A percentile compares a stretch with the other conserved stretches of the same genome.
Conservation (phyloP, 192 early-diverging fungal genomes). For the Gonapodya sp. region DNA sequence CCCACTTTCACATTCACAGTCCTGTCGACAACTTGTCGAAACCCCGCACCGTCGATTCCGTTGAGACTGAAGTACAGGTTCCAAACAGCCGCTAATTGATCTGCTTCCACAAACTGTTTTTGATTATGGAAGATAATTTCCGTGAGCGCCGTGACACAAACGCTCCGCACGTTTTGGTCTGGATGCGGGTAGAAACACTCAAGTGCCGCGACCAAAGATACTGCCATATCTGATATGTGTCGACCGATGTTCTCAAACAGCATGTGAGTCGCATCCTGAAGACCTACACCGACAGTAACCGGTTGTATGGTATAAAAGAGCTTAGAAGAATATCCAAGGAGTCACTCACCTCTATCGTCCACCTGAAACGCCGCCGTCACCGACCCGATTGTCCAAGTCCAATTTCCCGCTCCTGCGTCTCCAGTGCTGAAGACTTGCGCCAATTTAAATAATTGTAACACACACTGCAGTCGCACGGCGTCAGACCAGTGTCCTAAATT, state of each 20-base stretch:
- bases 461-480: neutral
- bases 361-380: neutral
- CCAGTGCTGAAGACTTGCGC: neutral
- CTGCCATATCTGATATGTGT: slow-evolving; percentile 30
- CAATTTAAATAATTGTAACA: neutral
- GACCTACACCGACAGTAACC: slow-evolving; percentile 23
- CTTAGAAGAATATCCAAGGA: neutral
- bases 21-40: slow-evolving; percentile 37
- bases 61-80: slow-evolving; percentile 44
- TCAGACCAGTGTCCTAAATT: neutral
- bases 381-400: neutral
- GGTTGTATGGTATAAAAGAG: neutral
- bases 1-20: slow-evolving; percentile 40
- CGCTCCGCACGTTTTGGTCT: slow-evolving; percentile 37
- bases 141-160: slow-evolving; percentile 41
- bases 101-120: slow-evolving; percentile 44
- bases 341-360: neutral
- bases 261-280: slow-evolving; percentile 30
- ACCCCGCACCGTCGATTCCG: slow-evolving; percentile 20
- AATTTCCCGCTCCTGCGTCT: neutral
- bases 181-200: slow-evolving; percentile 41
- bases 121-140: slow-evolving; percentile 40
- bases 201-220: slow-evolving; percentile 45
- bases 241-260: slow-evolving; percentile 36
- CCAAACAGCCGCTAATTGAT: slow-evolving; percentile 43